phyloP scores from a whole-genome alignment of 768 basidiomycete genomes.

The Boletus rubroflammeus region DNA sequence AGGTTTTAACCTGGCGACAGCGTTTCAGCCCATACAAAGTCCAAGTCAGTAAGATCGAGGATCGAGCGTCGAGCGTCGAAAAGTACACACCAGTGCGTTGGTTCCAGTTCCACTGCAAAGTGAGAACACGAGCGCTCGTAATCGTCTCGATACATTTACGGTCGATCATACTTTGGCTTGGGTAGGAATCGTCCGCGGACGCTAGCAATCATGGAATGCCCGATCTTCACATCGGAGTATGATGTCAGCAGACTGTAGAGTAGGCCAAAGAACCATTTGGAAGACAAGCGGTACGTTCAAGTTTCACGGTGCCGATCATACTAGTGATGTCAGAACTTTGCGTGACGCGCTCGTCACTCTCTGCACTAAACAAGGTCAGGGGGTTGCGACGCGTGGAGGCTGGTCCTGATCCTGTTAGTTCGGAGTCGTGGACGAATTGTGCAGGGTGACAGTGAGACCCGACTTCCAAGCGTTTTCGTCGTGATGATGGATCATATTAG shows the following conservation, averaged over 20 bases:
- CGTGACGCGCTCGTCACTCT: neutral
- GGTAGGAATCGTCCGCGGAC: neutral
- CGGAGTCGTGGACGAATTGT: neutral
- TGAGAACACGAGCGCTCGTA: neutral
- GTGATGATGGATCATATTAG: slow-evolving; percentile 4
- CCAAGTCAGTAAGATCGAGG: neutral
- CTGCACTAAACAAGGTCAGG: neutral
- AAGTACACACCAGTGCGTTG: neutral
- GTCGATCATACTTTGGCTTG: neutral
- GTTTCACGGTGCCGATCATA: neutral
- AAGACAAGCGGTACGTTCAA: neutral
- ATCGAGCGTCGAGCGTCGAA: neutral
- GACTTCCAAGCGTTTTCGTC: neutral
- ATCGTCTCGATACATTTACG: neutral
- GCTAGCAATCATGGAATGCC: neutral
- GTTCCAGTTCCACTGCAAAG: neutral
- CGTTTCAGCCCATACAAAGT: neutral
- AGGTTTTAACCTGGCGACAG: neutral
- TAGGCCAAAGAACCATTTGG: neutral
- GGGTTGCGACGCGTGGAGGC: neutral
- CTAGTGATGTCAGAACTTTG: neutral
- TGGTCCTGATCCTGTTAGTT: slow-evolving; percentile 5
- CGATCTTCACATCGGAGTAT: neutral
- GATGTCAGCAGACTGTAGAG: neutral
- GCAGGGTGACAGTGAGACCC: neutral